Base-by-base conservation (phyloP, 345 rosid species). In the Conringia planisiliqua region DNA sequence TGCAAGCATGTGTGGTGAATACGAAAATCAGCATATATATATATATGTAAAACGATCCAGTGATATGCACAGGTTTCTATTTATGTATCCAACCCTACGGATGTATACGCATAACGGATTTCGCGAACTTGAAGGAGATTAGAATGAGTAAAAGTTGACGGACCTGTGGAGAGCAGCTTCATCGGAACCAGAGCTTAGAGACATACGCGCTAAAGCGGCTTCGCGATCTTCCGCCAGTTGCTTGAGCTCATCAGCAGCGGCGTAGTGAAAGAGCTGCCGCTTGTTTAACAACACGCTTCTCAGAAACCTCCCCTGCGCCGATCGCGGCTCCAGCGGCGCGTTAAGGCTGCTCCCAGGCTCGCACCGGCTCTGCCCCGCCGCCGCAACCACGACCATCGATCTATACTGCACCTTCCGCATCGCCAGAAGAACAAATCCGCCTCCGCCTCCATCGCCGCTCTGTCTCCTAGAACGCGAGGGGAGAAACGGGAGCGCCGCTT, bases 81-180 rank as follows among this genome's bases (percentile, higher is more conserved):
- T 5, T 33, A n/a, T 11, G 42, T 50, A 8, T 17, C 10, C 6
- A 40, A 39, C 0, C 18, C 12, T 2, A 56, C 7, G 14, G 10
- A 17, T 1, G 30, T n/a, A 14, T 14, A 60, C 12, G 1, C 47
- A n/a, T 11, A 56, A 18, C 18, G 11, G 32, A 65, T 42, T 10
- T 14, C 10, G 17, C 24, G 29, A 10, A 26, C n/a, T 5, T 0
- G 50, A 1, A 6, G 16, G 26, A 7, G 10, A 65, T 7, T 10
- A 24, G 65, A 11, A 17, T 5, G 35, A 17, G 55, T 0, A 10
- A 38, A 40, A n/a, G 20, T 18, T 10, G 29, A 72, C 79, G 55
- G 55, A 94, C 97, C 96, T 89, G 82, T 95, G 90, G 65, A 95
- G 97, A 55, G 72, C 66, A 12, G 86, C 96, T 63, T 90, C 96